phyloP scores from a whole-genome alignment of 1,139 yeast species.

The Casaregolazyma lundiana region DNA sequence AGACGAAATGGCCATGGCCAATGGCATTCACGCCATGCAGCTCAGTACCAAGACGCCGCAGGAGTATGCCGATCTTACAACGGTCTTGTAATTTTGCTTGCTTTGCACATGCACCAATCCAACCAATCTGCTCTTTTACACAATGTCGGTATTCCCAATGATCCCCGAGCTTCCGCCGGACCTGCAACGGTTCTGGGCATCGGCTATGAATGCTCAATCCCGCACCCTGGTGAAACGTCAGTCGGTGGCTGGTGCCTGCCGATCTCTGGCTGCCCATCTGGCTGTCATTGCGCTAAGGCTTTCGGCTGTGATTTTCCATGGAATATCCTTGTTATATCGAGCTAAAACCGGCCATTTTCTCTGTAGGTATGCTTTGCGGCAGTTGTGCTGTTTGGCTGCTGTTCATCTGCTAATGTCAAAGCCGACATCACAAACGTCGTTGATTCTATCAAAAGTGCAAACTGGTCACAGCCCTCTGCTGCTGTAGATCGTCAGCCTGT shows the following conservation, averaged over 20 bases:
- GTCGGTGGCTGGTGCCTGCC: slow-evolving; percentile 8
- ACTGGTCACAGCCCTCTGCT: not conserved
- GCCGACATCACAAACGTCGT: not conserved
- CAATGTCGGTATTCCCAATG: not conserved
- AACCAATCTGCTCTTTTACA: not conserved
- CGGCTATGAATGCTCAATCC: not conserved
- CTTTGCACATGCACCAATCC: not conserved
- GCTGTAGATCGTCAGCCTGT: not conserved
- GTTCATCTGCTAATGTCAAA: not conserved
- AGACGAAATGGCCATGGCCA: slow-evolving; percentile 60
- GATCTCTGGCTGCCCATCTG: not conserved
- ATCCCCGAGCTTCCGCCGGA: not conserved
- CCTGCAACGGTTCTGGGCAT: not conserved
- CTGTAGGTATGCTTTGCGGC: not conserved
- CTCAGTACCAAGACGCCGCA: slow-evolving; percentile 73
- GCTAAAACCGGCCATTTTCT: slow-evolving; percentile 10
- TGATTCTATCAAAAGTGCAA: not conserved
- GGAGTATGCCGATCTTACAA: slow-evolving; percentile 38
- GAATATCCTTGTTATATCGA: slow-evolving; percentile 12
- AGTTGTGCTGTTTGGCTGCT: not conserved
- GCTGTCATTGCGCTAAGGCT: slow-evolving; percentile 10
- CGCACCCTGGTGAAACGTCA: not conserved
- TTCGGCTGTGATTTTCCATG: slow-evolving; percentile 15
- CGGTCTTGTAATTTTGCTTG: not conserved
- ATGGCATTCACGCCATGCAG: slow-evolving; percentile 86